Evolutionary conservation across 2,329 filamentous ascomycete species (phyloP).

Genomic region (Sclerotinia spermophila): DNA sequence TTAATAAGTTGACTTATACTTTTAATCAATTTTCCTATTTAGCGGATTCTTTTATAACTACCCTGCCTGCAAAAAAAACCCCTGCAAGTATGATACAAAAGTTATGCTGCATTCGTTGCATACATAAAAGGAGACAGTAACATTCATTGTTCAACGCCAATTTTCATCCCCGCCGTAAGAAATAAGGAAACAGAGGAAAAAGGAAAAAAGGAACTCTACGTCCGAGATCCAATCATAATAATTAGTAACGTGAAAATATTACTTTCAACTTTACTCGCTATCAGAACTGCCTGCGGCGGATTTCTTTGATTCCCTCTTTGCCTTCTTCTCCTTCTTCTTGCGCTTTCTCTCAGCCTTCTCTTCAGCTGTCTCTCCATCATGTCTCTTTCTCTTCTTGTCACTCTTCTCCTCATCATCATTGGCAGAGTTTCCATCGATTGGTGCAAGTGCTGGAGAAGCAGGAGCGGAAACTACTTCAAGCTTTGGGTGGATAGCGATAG

Average conservation of each 20-base stretch:
- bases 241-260: not conserved
- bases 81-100: constrained; percentile 16
- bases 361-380: constrained; percentile 70
- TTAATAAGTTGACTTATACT: not conserved
- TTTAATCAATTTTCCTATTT: constrained; percentile 2
- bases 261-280: constrained; percentile 43
- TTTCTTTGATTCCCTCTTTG: constrained; percentile 48
- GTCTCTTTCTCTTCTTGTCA: constrained; percentile 75
- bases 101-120: constrained; percentile 12
- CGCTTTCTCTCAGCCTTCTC: constrained; percentile 53
- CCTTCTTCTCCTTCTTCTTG: constrained; percentile 51
- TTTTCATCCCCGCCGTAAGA: constrained; percentile 9
- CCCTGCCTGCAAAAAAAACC: constrained; percentile 12
- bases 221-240: not conserved
- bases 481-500: constrained; percentile 39
- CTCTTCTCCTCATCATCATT: constrained; percentile 54
- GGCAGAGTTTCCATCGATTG: constrained; percentile 43
- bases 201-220: not conserved
- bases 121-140: constrained; percentile 4
- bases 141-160: constrained; percentile 12
- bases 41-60: constrained; percentile 5
- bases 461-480: constrained; percentile 41
- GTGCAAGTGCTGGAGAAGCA: constrained; percentile 39
- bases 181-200: constrained; percentile 4
- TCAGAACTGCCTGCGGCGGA: constrained; percentile 42